Conservation (phyloP, 768 basidiomycete genomes). For the Pleurotus platypus region DNA sequence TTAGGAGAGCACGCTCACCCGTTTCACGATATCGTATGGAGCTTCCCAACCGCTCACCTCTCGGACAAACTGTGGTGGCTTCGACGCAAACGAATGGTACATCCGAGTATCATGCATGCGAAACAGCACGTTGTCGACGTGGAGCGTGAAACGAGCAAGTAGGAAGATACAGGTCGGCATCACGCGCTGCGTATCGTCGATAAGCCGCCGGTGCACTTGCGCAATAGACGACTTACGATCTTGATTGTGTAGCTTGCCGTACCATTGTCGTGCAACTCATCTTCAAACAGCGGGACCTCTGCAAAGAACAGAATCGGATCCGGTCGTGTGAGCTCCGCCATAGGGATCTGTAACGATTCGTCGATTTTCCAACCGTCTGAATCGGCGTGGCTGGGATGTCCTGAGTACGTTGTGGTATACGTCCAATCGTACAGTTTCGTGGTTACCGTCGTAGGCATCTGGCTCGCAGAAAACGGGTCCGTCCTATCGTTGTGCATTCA, state of each 20-base stretch:
- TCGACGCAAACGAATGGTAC: slow-evolving; percentile 76
- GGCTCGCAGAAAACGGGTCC: slow-evolving; percentile 56
- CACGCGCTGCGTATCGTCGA: slow-evolving; percentile 61
- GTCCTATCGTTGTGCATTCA: slow-evolving; percentile 44
- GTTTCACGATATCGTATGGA: slow-evolving; percentile 75
- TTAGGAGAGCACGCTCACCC: slow-evolving; percentile 37
- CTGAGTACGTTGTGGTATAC: slow-evolving; percentile 86
- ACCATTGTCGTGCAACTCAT: slow-evolving; percentile 97
- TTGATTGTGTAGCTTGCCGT: slow-evolving; percentile 79
- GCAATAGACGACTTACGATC: slow-evolving; percentile 62
- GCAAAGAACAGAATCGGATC: slow-evolving; percentile 99
- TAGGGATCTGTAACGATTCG: slow-evolving; percentile 65
- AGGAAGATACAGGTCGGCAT: slow-evolving; percentile 96
- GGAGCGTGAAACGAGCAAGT: slow-evolving; percentile 84
- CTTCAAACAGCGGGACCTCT: slow-evolving; percentile 91
- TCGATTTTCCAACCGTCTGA: slow-evolving; percentile 45
- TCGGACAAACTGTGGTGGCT: slow-evolving; percentile 62
- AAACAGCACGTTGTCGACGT: slow-evolving; percentile 95
- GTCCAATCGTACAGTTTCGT: slow-evolving; percentile 98
- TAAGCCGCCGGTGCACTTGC: background rate
- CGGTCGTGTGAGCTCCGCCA: slow-evolving; percentile 79
- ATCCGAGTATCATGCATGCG: slow-evolving; percentile 85
- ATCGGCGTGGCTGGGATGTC: slow-evolving; percentile 36
- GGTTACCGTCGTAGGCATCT: slow-evolving; percentile 66
- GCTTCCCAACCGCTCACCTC: slow-evolving; percentile 92